These are phyloP conservation scores for Aspergillus saccharolyticus DNA, from an alignment of 495 filamentous ascomycete genomes.

Conservation along the genomic window DNA sequence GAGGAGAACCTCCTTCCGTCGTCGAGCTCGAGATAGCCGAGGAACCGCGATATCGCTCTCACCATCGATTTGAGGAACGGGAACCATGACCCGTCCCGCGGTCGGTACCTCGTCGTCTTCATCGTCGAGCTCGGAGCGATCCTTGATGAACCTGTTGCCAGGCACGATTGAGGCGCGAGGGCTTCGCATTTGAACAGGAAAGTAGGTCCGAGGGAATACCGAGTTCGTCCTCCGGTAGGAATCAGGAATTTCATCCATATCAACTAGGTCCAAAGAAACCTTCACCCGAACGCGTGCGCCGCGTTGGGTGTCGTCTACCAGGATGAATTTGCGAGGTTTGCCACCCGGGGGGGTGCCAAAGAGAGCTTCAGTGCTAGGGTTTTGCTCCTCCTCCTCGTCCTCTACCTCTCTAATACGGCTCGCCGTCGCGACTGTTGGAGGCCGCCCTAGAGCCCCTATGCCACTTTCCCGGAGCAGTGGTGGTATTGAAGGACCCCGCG, in stretches of 20 bases:
- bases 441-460: constrained; percentile 51
- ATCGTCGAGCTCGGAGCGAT: constrained; percentile 51
- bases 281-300: constrained; percentile 75
- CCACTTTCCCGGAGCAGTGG: constrained; percentile 62
- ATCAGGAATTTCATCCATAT: constrained; percentile 91
- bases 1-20: constrained; percentile 73
- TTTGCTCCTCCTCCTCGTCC: constrained; percentile 36
- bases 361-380: constrained; percentile 54
- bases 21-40: constrained; percentile 56
- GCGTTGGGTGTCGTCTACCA: constrained; percentile 82
- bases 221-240: constrained; percentile 83
- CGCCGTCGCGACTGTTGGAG: constrained; percentile 36
- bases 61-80: constrained; percentile 70
- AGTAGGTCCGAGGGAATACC: constrained; percentile 86
- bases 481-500: constrained; percentile 59
- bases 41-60: constrained; percentile 71
- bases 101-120: constrained; percentile 52
- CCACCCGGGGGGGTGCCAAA: constrained; percentile 82
- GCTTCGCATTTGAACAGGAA: constrained; percentile 78
- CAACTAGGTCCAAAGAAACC: constrained; percentile 79
- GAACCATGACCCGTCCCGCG: constrained; percentile 54
- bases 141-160: constrained; percentile 60
- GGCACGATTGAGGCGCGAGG: constrained; percentile 60
- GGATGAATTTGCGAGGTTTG: constrained; percentile 92
- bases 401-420: constrained; percentile 28